These are phyloP conservation scores for Boletus smithii DNA, from an alignment of 1,284 basidiomycete genomes.

Conservation along the genomic window DNA sequence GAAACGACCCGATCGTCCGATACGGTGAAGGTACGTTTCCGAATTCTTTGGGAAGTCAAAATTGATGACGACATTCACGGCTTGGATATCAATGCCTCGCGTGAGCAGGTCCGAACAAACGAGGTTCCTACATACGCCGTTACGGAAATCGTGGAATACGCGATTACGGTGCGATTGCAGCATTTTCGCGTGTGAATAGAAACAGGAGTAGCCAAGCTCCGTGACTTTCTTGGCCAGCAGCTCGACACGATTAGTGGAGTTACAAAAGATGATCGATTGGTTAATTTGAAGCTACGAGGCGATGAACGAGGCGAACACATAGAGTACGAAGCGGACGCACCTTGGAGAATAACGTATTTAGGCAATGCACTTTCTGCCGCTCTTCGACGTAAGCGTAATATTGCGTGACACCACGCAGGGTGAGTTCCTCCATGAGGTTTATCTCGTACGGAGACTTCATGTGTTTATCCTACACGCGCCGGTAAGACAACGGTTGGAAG, in stretches of 20 bases:
- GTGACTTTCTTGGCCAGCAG: conserved; percentile 99
- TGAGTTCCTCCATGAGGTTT: conserved; percentile 99
- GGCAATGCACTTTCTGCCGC: conserved; percentile 98
- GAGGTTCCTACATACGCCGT: conserved; percentile 96
- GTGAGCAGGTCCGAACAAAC: conserved; percentile 97
- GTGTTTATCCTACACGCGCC: conserved; percentile 80
- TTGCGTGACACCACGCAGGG: conserved; percentile 96
- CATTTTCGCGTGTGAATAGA: conserved; percentile 99
- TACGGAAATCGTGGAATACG: conserved; percentile 99
- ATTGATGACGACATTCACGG: conserved; percentile 99
- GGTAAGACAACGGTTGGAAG: conserved; percentile 3
- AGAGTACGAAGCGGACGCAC: conserved; percentile 39
- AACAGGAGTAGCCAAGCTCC: conserved; percentile 98
- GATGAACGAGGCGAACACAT: conserved; percentile 6
- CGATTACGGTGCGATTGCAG: conserved; percentile 97
- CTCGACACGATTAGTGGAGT: conserved; percentile 99
- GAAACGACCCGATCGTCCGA: conserved; percentile 96
- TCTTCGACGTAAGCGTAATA: conserved; percentile 99
- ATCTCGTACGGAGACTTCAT: conserved; percentile 97
- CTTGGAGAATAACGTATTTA: conserved; percentile 96
- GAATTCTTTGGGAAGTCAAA: conserved; percentile 99
- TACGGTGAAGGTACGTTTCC: conserved; percentile 96
- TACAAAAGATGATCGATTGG: conserved; percentile 99
- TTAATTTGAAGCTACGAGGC: conserved; percentile 94
- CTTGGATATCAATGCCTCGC: conserved; percentile 99